Percentiles rank a stretch among this genome's conserved stretches.
Conservation (phyloP, 1,284 basidiomycete species). For the Pterulicium gracile region DNA sequence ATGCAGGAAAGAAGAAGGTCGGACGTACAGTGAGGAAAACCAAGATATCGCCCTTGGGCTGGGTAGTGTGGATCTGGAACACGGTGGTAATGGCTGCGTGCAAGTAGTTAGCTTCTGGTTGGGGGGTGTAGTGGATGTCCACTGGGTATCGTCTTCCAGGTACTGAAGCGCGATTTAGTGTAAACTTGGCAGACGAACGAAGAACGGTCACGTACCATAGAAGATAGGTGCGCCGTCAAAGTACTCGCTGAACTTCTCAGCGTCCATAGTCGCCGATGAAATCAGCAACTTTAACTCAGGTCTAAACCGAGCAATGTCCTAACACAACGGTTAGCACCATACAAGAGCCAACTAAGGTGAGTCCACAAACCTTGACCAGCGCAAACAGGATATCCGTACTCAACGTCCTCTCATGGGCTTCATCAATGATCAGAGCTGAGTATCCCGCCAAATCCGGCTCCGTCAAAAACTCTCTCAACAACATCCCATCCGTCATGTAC, state of each 20-base stretch:
- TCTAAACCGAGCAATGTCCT: constrained; percentile 96
- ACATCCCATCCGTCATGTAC: constrained; percentile 98
- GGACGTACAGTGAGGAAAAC: constrained; percentile 86
- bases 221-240: constrained; percentile 93
- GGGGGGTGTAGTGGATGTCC: constrained; percentile 96
- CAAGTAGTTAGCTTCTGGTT: constrained; percentile 96
- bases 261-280: constrained; percentile 94
- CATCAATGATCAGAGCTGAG: constrained; percentile 90
- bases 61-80: constrained; percentile 98
- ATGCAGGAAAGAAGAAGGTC: neutral
- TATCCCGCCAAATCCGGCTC: constrained; percentile 92
- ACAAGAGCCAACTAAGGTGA: constrained; percentile 14
- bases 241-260: constrained; percentile 93
- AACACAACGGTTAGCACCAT: constrained; percentile 10
- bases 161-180: constrained; percentile 36
- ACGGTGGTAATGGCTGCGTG: constrained; percentile 98
- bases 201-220: constrained; percentile 47
- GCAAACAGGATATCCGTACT: constrained; percentile 97
- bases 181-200: constrained; percentile 1
- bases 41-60: constrained; percentile 96
- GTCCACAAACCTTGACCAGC: constrained; percentile 78
- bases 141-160: constrained; percentile 97
- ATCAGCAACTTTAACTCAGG: constrained; percentile 88
- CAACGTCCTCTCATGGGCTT: constrained; percentile 92
- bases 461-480: constrained; percentile 91